These are phyloP conservation scores for Hymenoscyphus occultus DNA, from an alignment of 2,329 filamentous ascomycete genomes.

Conservation along the genomic window DNA sequence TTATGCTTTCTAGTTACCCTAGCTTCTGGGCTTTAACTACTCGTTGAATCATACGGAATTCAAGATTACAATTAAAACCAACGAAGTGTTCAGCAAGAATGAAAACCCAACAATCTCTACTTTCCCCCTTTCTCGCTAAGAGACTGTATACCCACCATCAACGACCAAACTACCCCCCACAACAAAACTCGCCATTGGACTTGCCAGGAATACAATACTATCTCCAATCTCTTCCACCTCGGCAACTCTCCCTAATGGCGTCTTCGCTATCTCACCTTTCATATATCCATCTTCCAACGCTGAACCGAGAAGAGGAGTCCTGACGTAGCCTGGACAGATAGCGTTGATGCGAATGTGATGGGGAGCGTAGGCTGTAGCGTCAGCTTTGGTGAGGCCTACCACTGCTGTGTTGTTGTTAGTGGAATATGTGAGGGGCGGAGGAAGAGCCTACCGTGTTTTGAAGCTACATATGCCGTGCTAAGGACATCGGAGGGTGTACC, in stretches of 20 bases:
- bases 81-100: neutral
- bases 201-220: conserved; percentile 49
- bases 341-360: conserved; percentile 57
- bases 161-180: conserved; percentile 47
- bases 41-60: too few relatives aligned
- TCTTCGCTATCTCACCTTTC: conserved; percentile 42
- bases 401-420: neutral
- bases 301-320: conserved; percentile 40
- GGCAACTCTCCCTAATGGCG: conserved; percentile 47
- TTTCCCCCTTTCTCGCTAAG: neutral
- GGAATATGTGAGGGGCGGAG: neutral
- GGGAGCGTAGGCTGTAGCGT: conserved; percentile 51
- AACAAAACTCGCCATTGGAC: conserved; percentile 52
- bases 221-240: conserved; percentile 53
- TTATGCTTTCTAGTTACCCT: too few relatives aligned
- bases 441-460: conserved; percentile 47
- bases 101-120: neutral
- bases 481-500: conserved; percentile 38
- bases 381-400: conserved; percentile 30
- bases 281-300: conserved; percentile 35
- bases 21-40: too few relatives aligned
- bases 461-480: conserved; percentile 48
- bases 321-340: conserved; percentile 54
- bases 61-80: too few relatives aligned
- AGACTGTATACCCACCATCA: conserved; percentile 44